Percentiles rank a stretch among this genome's conserved stretches.
phyloP scores from a whole-genome alignment of 31 red algal genomes.

The Bonnemaisonia californica region DNA sequence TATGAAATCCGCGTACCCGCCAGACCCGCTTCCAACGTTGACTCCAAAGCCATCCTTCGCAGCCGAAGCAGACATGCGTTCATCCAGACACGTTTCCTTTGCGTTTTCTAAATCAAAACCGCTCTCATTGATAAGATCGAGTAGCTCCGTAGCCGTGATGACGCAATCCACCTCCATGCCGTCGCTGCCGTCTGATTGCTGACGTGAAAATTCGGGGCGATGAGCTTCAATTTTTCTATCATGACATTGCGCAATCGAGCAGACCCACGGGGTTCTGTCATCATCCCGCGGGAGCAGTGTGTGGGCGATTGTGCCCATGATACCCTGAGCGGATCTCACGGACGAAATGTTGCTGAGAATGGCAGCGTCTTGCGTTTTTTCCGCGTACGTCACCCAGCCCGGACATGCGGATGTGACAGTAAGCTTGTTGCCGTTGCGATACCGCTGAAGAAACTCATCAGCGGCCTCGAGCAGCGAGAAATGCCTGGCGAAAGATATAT shows the following conservation, averaged over 20 bases:
- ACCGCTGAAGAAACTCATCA: constrained; percentile 59
- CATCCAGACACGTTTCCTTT: neutral
- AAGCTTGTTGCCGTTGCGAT: constrained; percentile 21
- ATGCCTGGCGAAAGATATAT: constrained; percentile 60
- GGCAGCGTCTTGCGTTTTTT: constrained; percentile 70
- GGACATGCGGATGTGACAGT: constrained; percentile 77
- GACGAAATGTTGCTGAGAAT: constrained; percentile 39
- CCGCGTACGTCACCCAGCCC: constrained; percentile 80
- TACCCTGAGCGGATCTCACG: constrained; percentile 65
- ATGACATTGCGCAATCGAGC: constrained; percentile 69
- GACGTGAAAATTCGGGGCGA: constrained; percentile 41
- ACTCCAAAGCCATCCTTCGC: constrained; percentile 30
- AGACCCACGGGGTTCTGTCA: constrained; percentile 32
- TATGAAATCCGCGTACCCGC: constrained; percentile 69
- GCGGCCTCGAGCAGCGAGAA: constrained; percentile 40
- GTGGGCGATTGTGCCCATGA: constrained; percentile 39
- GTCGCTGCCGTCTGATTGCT: constrained; percentile 1
- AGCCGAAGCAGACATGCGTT: constrained; percentile 11
- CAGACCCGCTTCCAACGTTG: constrained; percentile 55
- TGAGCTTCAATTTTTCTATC: constrained; percentile 86
- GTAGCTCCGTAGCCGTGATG: constrained; percentile 68
- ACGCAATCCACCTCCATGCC: constrained; percentile 50
- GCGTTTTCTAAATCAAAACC: constrained; percentile 33
- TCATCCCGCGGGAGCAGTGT: constrained; percentile 21
- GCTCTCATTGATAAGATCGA: constrained; percentile 40